phyloP scores from a whole-genome alignment of 1,284 basidiomycete genomes.

The Mycena citricolor region DNA sequence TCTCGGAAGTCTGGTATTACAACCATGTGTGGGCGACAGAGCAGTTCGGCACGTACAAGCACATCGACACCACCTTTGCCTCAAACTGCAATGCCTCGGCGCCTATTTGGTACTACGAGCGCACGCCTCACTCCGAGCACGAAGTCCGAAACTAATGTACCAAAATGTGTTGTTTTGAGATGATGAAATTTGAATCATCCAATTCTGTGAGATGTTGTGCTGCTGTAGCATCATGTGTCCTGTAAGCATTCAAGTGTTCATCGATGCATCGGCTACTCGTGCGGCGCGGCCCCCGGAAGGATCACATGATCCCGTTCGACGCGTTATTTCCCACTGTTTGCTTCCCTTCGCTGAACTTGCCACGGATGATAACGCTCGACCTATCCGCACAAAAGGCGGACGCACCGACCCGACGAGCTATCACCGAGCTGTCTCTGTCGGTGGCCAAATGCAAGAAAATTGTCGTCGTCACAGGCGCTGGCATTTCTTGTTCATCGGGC shows the following conservation, averaged over 20 bases:
- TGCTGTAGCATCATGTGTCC: too few relatives aligned
- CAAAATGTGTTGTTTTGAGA: conserved; percentile 1
- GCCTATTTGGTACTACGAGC: conserved; percentile 59
- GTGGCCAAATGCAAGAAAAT: conserved; percentile 84
- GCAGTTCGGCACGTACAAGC: conserved; percentile 65
- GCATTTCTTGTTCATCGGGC: conserved; percentile 90
- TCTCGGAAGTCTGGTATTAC: conserved; percentile 70
- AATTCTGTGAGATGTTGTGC: conserved; percentile 10
- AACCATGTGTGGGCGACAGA: conserved; percentile 62
- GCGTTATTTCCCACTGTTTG: conserved; percentile 9
- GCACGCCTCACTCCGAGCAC: conserved; percentile 49
- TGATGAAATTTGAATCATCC: conserved; percentile 3
- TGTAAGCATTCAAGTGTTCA: conserved; percentile 1
- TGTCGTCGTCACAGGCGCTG: conserved; percentile 87
- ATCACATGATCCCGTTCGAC: conserved; percentile 3
- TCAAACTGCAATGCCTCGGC: conserved; percentile 50
- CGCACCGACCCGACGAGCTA: conserved; percentile 51
- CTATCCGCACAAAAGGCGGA: conserved; percentile 48
- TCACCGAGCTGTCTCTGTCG: conserved; percentile 68
- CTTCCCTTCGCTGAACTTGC: conserved; percentile 3
- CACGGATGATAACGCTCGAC: conserved; percentile 56
- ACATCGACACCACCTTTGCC: conserved; percentile 51
- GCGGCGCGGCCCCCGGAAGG: neutral
- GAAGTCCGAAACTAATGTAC: conserved; percentile 36
- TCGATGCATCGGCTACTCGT: neutral